These are phyloP conservation scores for Pinus taeda DNA, from an alignment of 75 land plant species.

Conservation along the genomic window DNA sequence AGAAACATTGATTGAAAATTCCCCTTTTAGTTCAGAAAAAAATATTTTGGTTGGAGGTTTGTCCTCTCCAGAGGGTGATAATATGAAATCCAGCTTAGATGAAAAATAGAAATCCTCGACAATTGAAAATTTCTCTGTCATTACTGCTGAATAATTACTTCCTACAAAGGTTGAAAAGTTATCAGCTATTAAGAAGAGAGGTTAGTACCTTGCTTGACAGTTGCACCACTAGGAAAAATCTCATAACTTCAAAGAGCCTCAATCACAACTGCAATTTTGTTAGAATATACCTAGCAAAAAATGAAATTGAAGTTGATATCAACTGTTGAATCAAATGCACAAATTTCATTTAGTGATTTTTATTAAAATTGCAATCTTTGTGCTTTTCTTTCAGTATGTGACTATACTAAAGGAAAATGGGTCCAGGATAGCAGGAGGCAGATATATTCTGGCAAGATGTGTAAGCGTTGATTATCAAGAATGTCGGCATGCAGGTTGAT, in stretches of 20 bases:
- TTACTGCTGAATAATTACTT: not conserved
- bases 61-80: too few relatives aligned
- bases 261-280: not conserved
- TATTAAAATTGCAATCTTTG: not conserved
- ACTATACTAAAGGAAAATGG: slow-evolving; percentile 81
- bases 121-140: not conserved
- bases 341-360: not conserved
- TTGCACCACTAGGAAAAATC: not conserved
- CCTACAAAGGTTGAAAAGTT: not conserved
- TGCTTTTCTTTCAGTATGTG: slow-evolving; percentile 49
- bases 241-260: not conserved
- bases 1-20: not conserved
- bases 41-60: not conserved
- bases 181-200: not conserved
- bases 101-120: not conserved
- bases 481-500: slow-evolving; percentile 90
- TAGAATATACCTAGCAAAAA: not conserved
- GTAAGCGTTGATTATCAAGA: slow-evolving; percentile 73
- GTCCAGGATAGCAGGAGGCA: slow-evolving; percentile 53
- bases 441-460: slow-evolving; percentile 68
- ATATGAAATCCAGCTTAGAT: not conserved
- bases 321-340: not conserved
- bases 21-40: not conserved
- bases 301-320: not conserved
- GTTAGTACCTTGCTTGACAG: slow-evolving; percentile 1